Base-by-base conservation (phyloP, 2,329 filamentous ascomycete species). In the Colletotrichum incanum region DNA sequence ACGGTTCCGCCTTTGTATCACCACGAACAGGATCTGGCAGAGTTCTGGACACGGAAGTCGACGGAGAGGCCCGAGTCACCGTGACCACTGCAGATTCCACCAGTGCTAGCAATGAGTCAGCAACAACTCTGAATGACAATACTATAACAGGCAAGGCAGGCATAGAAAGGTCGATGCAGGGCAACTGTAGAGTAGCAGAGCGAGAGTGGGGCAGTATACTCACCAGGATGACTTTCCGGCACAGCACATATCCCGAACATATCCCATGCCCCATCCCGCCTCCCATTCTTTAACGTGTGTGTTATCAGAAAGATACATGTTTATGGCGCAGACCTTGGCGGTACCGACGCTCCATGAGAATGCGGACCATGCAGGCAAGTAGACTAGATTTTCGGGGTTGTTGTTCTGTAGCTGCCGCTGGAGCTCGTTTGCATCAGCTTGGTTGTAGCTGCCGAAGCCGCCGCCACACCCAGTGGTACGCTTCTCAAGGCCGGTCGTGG, bases 201-300 rank as follows among this genome's bases (percentile, higher is more conserved):
- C 52, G 31, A 20, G 31, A 37, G 52, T 34, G 28, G 52, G 52
- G 14, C 14, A 37, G 28, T 55, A n/a, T 55, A 23, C 54, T 58
- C 9, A 58, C 54, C 54, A 58, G 37, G 54, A 39, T 41, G 55
- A 58, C 55, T 58, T 58, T 41, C 55, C 55, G 16, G 11, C n/a
- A 20, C 55, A 58, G 55, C 55, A 58, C 55, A 28, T 58, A 6
- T 58, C 55, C n/a, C n/a, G 34, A 26, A 58, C n/a, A 20, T 58
- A 58, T 26, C 55, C 55, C 55, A 58, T 58, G 34, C 55, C 55
- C 55, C 55, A 58, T 26, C 55, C 55, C n/a, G 12, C 55, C 37
- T 58, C 55, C 55, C 55, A 58, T 18, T 43, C 37, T 11, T 41
- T 58, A 8, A 58, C n/a, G 55, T 58, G 55, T 23, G 55, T 58